Base-by-base conservation (phyloP, 2,329 filamentous ascomycete genomes). In the Hirsutella minnesotensis region DNA sequence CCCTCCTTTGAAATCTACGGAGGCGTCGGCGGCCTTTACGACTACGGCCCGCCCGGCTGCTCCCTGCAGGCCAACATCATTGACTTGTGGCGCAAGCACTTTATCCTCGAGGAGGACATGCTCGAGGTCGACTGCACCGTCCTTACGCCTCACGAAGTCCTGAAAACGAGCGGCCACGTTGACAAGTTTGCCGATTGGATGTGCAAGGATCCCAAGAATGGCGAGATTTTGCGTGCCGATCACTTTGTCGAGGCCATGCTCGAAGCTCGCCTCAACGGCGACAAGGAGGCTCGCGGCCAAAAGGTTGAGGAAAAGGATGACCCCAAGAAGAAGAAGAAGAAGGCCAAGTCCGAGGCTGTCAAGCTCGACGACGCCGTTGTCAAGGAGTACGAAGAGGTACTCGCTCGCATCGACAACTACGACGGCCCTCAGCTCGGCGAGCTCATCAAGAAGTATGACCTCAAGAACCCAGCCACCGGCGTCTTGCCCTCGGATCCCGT, bases 101-200 rank as follows among this genome's bases (percentile, higher is more conserved):
- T 95, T 60, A 80, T 95, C 48, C 60, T 94, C 45, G 83, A 89
- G 69, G 88, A 95, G 70, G 85, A 94, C 60, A 95, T 95, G 87
- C 79, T 94, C 52, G 87, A 94, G 69, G 80, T 95, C 51, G 89
- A 95, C 68, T 94, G 87, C 69, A 92, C 86, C 33, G 92, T 90
- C 67, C 67, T 98, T 58, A 98, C 92, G 34, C 92, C 92, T 29
- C 80, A 92, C 56, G 85, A 92, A 39, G 86, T 98, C 31, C 77
- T 98, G 58, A 94, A 96, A 75, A 95, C 90, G 42, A 86, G 80
- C 62, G 92, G 92, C 50, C 92, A 98, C 68, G 92, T 96, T 51
- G 90, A 95, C 65, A 94, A 94, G 66, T 96, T 96, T 59, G 85
- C 87, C 65, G 90, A 96, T 64, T 96, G 86, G 86, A 95, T 96